phyloP scores from a whole-genome alignment of 1,284 basidiomycete species.

The Trametes versicolor region DNA sequence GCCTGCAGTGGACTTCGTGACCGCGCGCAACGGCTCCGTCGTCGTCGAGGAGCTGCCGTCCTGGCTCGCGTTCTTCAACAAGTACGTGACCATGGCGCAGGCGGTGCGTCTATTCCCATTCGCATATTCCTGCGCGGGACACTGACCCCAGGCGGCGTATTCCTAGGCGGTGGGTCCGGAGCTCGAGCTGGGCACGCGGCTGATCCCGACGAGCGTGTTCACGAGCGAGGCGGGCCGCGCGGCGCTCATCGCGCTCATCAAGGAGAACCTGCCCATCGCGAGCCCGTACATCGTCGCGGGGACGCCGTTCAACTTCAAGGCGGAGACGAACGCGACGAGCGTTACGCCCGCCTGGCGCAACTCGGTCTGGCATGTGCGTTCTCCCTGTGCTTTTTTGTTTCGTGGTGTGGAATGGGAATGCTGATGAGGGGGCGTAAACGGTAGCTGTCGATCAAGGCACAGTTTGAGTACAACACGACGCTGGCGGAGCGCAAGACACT shows the following conservation, averaged over 20 bases:
- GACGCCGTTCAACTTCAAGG: slow-evolving; percentile 55
- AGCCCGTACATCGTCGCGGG: slow-evolving; percentile 45
- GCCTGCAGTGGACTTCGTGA: slow-evolving; percentile 43
- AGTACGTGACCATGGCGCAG: slow-evolving; percentile 42
- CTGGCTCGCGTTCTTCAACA: slow-evolving; percentile 46
- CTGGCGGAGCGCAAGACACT: slow-evolving; percentile 45
- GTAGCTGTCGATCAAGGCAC: slow-evolving; percentile 36
- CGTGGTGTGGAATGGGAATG: not conserved
- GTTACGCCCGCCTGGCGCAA: slow-evolving; percentile 58
- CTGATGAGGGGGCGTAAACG: not conserved
- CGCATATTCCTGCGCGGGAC: not conserved
- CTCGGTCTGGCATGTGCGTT: slow-evolving; percentile 58
- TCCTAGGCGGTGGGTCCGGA: slow-evolving; percentile 43
- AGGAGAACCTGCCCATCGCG: slow-evolving; percentile 38
- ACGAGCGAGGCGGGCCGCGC: slow-evolving; percentile 37
- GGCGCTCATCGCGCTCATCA: slow-evolving; percentile 40
- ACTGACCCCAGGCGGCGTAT: not conserved
- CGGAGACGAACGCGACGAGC: slow-evolving; percentile 52
- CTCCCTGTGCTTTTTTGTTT: slow-evolving; percentile 30
- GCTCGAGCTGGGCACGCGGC: slow-evolving; percentile 44
- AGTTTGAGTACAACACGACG: slow-evolving; percentile 53
- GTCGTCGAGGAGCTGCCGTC: slow-evolving; percentile 46
- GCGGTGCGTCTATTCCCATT: slow-evolving; percentile 33
- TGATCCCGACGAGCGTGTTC: slow-evolving; percentile 45
- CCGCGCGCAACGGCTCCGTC: slow-evolving; percentile 43